Evolutionary conservation across 2,329 filamentous ascomycete species (phyloP), one percentile per base, ranked within the genome.

Genomic region (Fusarium staphyleae): DNA sequence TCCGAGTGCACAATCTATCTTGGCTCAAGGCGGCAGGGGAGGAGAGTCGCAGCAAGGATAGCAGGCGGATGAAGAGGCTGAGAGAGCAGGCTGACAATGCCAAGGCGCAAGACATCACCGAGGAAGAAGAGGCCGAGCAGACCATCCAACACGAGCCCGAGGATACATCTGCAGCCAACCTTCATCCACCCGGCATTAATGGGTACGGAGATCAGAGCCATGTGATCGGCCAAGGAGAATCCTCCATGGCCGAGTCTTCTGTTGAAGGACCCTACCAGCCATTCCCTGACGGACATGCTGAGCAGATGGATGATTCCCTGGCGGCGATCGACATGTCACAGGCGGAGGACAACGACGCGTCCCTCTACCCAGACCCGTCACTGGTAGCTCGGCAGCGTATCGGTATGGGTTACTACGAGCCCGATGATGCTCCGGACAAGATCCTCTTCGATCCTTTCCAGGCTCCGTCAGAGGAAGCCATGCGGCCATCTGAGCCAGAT

Each of bases 1-100:
- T 97, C 72, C 87, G 90, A 19, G 81, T 90, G 33, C 93, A 96
- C 46, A 99, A 99, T 70, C 78, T 96, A 19, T 84, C 82, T 34
- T 97, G 92, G 91, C 77, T 98, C 40, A 84, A 84, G 68, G 81
- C 78, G 10, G 74, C 76, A 13, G 83, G 83, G 12, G 83, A 86
- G 51, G 81, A 84, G 54, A 78, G 80, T 51, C 80, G 83, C 18
- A 84, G 79, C 63, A 79, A 81, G 40, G 77, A 83, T 57, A 83
- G 80, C 64, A 81, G 78, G 50, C 77, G 83, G 12, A 85, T 86
- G 80, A 80, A 82, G 70, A 73, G 77, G 14, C 68, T 86, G n/a
- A 75, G 78, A 48, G 75, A 84, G 53, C 77, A 83, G 57, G 83
- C 83, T 3, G 80, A 84, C 24, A 79, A 77, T 14, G 83, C 81